Conservation (phyloP, 768 basidiomycete genomes). For the Russula sp. region DNA sequence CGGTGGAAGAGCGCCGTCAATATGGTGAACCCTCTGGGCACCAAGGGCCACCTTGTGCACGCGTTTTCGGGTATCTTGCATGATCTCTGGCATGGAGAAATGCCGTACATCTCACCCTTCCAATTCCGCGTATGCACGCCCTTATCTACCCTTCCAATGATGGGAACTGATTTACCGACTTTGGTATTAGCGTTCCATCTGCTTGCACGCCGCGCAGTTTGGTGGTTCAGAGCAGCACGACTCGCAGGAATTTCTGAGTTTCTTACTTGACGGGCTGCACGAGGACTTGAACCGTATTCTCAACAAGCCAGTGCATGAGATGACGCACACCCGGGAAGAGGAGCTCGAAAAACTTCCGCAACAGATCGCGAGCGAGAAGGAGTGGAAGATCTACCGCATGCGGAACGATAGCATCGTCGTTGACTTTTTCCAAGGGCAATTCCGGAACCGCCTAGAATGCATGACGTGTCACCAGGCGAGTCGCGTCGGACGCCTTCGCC, state of each 20-base stretch:
- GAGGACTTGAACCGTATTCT: conserved; percentile 92
- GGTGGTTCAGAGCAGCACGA: conserved; percentile 90
- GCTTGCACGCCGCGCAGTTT: conserved; percentile 62
- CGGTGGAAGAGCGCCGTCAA: conserved; percentile 83
- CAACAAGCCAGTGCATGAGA: conserved; percentile 55
- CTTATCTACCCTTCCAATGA: not conserved
- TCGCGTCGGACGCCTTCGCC: conserved; percentile 22
- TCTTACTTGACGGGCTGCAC: conserved; percentile 91
- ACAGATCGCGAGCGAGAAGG: conserved; percentile 85
- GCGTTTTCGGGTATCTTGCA: conserved; percentile 81
- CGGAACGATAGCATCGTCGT: conserved; percentile 93
- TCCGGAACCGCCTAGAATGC: conserved; percentile 84
- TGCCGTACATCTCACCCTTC: conserved; percentile 75
- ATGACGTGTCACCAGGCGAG: conserved; percentile 82
- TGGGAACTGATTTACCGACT: conserved; percentile 21
- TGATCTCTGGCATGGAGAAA: conserved; percentile 83
- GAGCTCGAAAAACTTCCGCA: conserved; percentile 82
- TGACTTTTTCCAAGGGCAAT: conserved; percentile 97
- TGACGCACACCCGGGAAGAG: conserved; percentile 76
- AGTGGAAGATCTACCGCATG: conserved; percentile 87
- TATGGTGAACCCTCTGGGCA: conserved; percentile 77
- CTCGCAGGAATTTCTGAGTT: conserved; percentile 94
- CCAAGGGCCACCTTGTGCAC: conserved; percentile 72
- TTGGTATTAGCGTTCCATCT: conserved; percentile 49
- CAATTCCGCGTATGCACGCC: conserved; percentile 62